Evolutionary conservation across 2,329 filamentous ascomycete genomes (phyloP).

Genomic region (Chrysoporthe austroafricana): DNA sequence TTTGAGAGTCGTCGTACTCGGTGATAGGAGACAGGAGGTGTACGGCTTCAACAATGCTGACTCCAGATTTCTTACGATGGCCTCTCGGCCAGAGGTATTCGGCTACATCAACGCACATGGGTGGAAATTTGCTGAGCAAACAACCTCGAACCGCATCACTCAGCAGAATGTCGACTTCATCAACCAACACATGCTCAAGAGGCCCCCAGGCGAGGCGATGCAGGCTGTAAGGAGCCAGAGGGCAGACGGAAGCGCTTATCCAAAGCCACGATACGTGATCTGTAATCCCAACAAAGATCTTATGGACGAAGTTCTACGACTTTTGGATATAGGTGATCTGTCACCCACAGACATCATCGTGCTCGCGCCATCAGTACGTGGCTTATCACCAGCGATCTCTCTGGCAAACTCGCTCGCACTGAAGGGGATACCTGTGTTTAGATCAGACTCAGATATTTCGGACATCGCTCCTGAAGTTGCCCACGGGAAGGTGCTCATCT

Average conservation of each 20-base stretch:
- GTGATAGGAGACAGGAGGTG: constrained; percentile 25
- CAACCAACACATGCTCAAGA: constrained; percentile 29
- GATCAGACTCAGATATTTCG: constrained; percentile 27
- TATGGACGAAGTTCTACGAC: constrained; percentile 16
- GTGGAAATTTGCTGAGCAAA: constrained; percentile 22
- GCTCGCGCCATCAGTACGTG: constrained; percentile 25
- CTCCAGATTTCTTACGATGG: constrained; percentile 26
- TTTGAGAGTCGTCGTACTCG: constrained; percentile 23
- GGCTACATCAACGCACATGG: constrained; percentile 23
- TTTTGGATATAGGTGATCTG: constrained; percentile 9
- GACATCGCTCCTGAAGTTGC: constrained; percentile 25
- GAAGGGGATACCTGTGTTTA: constrained; percentile 21
- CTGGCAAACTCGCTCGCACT: constrained; percentile 22
- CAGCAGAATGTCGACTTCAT: constrained; percentile 27
- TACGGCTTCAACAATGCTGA: constrained; percentile 29
- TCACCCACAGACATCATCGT: constrained; percentile 24
- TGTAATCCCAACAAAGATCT: constrained; percentile 23
- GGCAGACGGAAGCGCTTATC: constrained; percentile 1
- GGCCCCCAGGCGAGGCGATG: constrained; percentile 21
- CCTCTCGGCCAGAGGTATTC: constrained; percentile 19
- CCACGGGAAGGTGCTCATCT: constrained; percentile 24
- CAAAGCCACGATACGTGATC: constrained; percentile 25
- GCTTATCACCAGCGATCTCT: constrained; percentile 12
- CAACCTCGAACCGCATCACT: constrained; percentile 23
- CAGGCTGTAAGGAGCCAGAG: constrained; percentile 21